Evolutionary conservation across 192 early-diverging fungal genomes (phyloP).

Genomic region (Phlyctochytrium arcticum): DNA sequence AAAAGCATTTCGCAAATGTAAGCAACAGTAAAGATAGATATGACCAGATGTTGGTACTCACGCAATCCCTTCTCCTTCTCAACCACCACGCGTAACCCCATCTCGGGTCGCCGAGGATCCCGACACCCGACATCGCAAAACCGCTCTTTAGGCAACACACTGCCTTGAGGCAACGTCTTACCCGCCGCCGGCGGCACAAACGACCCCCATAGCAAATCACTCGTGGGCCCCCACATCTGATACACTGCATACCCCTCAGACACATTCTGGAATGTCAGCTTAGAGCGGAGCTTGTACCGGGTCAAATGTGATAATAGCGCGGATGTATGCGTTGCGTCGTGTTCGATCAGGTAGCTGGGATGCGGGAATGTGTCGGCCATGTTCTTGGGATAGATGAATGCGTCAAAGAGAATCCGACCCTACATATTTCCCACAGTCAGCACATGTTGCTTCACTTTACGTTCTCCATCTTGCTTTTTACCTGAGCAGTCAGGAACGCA

Average conservation of each 20-base stretch:
- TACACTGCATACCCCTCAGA: constrained; percentile 61
- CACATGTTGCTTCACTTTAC: too few relatives aligned
- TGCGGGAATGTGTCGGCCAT: constrained; percentile 55
- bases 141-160: constrained; percentile 26
- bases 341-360: constrained; percentile 72
- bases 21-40: too few relatives aligned
- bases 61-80: constrained; percentile 3
- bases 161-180: constrained; percentile 18
- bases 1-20: too few relatives aligned
- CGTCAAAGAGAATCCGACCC: constrained; percentile 87
- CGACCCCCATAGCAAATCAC: constrained; percentile 26
- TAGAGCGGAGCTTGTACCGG: constrained; percentile 75
- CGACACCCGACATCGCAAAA: constrained; percentile 28
- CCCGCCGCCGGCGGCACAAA: constrained; percentile 6
- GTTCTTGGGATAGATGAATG: constrained; percentile 80
- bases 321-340: constrained; percentile 51
- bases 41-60: not conserved
- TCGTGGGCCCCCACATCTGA: constrained; percentile 69
- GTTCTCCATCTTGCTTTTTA: too few relatives aligned
- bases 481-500: constrained; percentile 78
- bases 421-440: too few relatives aligned
- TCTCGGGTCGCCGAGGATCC: constrained; percentile 51
- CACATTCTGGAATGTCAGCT: constrained; percentile 66
- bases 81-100: constrained; percentile 60
- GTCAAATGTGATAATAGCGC: constrained; percentile 63